Conservation (phyloP, 139 green algal genomes). For the Dunaliella sp. region DNA sequence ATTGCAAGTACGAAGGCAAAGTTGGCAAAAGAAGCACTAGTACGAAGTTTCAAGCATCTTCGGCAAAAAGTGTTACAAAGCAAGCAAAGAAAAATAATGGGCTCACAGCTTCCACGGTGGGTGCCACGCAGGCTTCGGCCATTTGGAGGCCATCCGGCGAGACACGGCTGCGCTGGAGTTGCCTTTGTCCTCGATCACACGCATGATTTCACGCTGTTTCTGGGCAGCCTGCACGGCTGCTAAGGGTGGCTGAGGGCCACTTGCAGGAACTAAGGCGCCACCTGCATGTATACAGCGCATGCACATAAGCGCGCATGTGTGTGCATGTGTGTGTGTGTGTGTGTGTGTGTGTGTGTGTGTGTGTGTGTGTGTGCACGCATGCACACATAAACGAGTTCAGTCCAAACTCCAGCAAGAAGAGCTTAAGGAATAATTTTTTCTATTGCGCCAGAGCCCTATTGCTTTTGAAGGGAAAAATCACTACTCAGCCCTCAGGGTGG, state of each 20-base stretch:
- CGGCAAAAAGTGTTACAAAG: too few species aligned
- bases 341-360: constrained; percentile 2
- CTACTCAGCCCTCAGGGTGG: too few species aligned
- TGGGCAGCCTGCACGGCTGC: constrained; percentile 10
- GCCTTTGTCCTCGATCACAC: constrained; percentile 49
- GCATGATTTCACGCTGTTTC: constrained; percentile 44
- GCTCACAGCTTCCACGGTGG: constrained; percentile 92
- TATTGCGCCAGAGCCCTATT: too few species aligned
- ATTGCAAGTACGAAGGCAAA: too few species aligned
- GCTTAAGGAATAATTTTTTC: too few species aligned
- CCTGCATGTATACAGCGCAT: constrained; percentile 13
- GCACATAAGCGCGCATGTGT: not conserved
- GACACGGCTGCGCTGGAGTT: constrained; percentile 70
- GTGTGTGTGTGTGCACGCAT: too few species aligned
- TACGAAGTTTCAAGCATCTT: too few species aligned
- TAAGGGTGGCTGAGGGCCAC: not conserved
- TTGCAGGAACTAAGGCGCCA: not conserved
- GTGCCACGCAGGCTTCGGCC: constrained; percentile 90
- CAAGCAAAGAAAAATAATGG: not conserved
- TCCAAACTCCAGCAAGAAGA: too few species aligned
- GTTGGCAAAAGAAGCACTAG: too few species aligned
- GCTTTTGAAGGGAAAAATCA: too few species aligned
- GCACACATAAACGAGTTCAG: too few species aligned
- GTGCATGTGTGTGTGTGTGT: not conserved
- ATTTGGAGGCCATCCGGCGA: constrained; percentile 80